Evolutionary conservation across 1,284 basidiomycete species (phyloP).

Genomic region (Rhodotorula sp.): DNA sequence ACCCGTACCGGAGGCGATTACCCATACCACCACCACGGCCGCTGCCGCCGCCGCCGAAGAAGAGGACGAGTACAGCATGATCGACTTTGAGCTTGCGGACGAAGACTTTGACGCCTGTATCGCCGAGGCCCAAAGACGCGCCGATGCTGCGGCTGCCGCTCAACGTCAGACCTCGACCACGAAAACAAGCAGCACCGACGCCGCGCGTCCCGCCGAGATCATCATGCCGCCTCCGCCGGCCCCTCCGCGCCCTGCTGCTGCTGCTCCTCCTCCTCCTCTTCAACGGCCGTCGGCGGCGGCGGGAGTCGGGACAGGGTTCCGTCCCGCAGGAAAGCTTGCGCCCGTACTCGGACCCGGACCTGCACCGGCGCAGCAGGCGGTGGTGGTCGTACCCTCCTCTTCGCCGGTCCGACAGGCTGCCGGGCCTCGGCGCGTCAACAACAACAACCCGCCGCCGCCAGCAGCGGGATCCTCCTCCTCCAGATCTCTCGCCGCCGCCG

Average conservation of each 20-base stretch:
- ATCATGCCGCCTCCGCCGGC: conserved; percentile 27
- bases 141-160: background rate
- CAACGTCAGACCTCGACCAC: no score
- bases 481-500: background rate
- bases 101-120: conserved; percentile 25
- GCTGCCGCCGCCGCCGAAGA: background rate
- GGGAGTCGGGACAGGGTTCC: background rate
- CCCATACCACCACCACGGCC: background rate
- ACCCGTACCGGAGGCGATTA: background rate
- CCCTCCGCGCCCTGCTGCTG: background rate
- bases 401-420: background rate
- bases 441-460: background rate
- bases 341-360: no score
- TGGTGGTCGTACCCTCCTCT: background rate
- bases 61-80: conserved; percentile 22
- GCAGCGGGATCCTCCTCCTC: no score
- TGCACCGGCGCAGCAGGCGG: no score
- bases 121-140: background rate
- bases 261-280: background rate
- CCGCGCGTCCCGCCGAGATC: conserved; percentile 2
- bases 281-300: background rate
- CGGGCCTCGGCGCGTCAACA: background rate
- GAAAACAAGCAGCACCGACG: conserved; percentile 9
- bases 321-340: background rate
- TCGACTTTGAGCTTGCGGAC: conserved; percentile 20